Base-by-base conservation (phyloP, 495 filamentous ascomycete genomes). In the Trichoderma gamsii region DNA sequence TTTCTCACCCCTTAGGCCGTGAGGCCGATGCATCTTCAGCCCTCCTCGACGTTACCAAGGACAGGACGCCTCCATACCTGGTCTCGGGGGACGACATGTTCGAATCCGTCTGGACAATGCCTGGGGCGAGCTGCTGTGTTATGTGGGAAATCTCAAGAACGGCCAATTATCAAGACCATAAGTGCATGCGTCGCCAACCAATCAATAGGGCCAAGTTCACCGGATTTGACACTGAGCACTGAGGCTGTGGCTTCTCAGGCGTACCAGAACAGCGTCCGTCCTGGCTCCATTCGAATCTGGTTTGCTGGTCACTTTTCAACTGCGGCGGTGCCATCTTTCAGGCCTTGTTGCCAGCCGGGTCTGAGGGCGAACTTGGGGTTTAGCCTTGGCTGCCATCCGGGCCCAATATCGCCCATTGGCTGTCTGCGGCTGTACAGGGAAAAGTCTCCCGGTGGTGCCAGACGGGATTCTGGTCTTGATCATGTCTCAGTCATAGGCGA, bases 401-500 rank as follows among this genome's bases (percentile, higher is more conserved):
- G 25, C 56, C 56, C 56, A 61, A 61, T 32, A 2, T 61, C 27
- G 16, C 16, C 16, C 23, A 61, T 11, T 29, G 27, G 56, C 56
- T 16, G 27, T 61, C 56, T 25, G 25, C 25, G 52, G 52, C 52
- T 29, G 25, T 59, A 21, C 27, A 13, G 18, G 23, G 56, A 61
- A 27, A 61, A 61, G 56, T 61, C 25, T 61, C 56, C 27, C 27
- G 23, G 27, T 61, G 49, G 56, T 61, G 56, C 56, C 56, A 61
- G 56, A 61, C n/a, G 56, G 32, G 9, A 32, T 11, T 13, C 13
- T 61, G 25, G 12, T 29, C 27, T 21, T 52, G 18, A 21, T 61
- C 9, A 61, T 32, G 56, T 61, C 27, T 61, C 56, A 61, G 56
- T 61, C 16, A 61, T 12, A 12, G 25, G 27, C 27, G 23, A 16